phyloP scores from a whole-genome alignment of 106 monocot species.

The Dioscorea alata region DNA sequence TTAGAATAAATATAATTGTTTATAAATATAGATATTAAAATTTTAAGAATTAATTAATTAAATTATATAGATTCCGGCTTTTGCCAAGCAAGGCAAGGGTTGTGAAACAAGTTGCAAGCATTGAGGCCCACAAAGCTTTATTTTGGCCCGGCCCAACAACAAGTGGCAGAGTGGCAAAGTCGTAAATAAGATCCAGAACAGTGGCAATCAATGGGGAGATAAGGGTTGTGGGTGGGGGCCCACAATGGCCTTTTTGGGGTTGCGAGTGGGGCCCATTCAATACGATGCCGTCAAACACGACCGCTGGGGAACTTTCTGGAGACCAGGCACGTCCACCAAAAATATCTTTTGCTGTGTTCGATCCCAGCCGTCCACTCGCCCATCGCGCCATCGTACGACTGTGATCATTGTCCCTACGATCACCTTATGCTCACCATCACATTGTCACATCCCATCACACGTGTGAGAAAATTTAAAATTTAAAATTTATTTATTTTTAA shows the following conservation, averaged over 20 bases:
- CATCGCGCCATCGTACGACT: background rate
- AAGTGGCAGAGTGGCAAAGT: too few relatives aligned
- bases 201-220: too few relatives aligned
- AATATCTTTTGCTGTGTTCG: background rate
- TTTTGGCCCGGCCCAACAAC: too few relatives aligned
- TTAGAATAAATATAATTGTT: too few relatives aligned
- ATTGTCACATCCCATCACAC: background rate
- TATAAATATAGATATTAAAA: too few relatives aligned
- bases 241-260: background rate
- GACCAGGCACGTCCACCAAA: background rate
- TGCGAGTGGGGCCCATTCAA: background rate
- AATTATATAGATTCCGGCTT: too few relatives aligned
- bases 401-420: background rate
- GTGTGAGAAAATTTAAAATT: background rate
- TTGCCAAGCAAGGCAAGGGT: too few relatives aligned
- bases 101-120: too few relatives aligned
- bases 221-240: background rate
- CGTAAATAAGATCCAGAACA: too few relatives aligned
- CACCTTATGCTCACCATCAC: background rate
- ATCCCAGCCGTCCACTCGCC: background rate
- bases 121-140: too few relatives aligned
- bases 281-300: background rate
- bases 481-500: too few relatives aligned
- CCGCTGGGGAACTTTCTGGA: conserved; percentile 5
- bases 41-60: too few relatives aligned